A percentile compares a stretch with the other conserved stretches of the same genome.
phyloP scores from a whole-genome alignment of 176 grass and related monocot species.

The Tillandsia fasciculata region DNA sequence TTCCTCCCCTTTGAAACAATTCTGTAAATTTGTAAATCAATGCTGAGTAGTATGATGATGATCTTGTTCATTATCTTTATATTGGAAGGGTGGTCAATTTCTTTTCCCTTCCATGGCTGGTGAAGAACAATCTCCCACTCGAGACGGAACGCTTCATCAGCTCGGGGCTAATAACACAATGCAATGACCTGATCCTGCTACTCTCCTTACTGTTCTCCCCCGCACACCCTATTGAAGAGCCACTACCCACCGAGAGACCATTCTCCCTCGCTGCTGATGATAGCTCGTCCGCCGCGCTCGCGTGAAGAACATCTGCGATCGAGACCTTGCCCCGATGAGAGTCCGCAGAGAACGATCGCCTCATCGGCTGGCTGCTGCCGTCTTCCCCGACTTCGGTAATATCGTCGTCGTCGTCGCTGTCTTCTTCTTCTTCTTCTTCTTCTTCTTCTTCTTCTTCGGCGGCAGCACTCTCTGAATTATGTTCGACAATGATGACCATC shows the following conservation, averaged over 20 bases:
- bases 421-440: no score
- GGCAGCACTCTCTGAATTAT: constrained; percentile 14
- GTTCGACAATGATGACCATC: constrained; percentile 22
- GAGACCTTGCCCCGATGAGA: constrained; percentile 37
- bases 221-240: constrained; percentile 32
- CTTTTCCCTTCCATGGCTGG: constrained; percentile 43
- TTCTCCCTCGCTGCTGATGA: constrained; percentile 48
- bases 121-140: constrained; percentile 53
- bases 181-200: constrained; percentile 21
- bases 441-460: background rate
- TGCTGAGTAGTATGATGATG: no score
- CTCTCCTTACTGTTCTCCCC: constrained; percentile 35
- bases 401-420: constrained; percentile 8
- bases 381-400: constrained; percentile 54
- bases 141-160: constrained; percentile 47
- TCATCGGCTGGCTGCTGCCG: background rate
- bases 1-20: no score
- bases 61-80: constrained; percentile 26
- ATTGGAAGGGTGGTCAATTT: constrained; percentile 38
- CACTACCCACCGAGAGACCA: constrained; percentile 31
- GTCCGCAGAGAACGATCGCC: constrained; percentile 36
- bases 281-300: constrained; percentile 55
- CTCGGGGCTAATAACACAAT: constrained; percentile 15
- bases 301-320: constrained; percentile 64
- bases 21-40: no score